Evolutionary conservation across 306 rosid species (phyloP).

Genomic region (Adenanthera pavonina): DNA sequence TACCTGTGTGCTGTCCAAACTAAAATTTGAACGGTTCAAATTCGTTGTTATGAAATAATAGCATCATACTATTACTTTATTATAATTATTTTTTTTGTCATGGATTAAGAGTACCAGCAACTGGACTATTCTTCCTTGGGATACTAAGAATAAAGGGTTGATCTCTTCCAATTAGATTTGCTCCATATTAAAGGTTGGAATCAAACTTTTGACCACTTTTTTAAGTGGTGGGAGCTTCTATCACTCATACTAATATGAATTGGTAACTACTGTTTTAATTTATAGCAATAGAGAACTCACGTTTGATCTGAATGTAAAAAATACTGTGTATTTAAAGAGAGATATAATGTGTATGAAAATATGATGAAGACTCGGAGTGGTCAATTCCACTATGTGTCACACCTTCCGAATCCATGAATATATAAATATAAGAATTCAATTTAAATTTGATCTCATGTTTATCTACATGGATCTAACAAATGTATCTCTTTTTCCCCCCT

Average conservation of each 20-base stretch:
- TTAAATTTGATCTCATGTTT: background rate
- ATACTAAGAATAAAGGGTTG: too few relatives aligned
- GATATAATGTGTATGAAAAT: background rate
- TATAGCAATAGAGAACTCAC: background rate
- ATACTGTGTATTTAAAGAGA: background rate
- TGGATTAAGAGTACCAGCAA: too few relatives aligned
- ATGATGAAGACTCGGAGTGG: background rate
- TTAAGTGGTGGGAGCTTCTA: too few relatives aligned
- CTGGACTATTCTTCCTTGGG: too few relatives aligned
- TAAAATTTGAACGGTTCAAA: background rate
- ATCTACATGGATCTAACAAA: background rate
- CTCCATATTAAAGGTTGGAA: too few relatives aligned
- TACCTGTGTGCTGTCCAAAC: background rate
- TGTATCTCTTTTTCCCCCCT: background rate
- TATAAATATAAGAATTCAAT: background rate
- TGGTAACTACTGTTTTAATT: background rate
- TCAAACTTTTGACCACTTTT: too few relatives aligned
- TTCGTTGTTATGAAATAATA: background rate
- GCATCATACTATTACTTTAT: background rate
- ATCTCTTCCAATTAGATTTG: too few relatives aligned
- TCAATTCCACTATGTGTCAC: too few relatives aligned
- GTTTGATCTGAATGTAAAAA: background rate
- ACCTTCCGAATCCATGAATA: too few relatives aligned
- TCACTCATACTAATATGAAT: too few relatives aligned
- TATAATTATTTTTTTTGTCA: too few relatives aligned